A percentile compares a stretch with the other conserved stretches of the same genome.
These are phyloP conservation scores for Phytopythium mirpurense DNA, from an alignment of 352 stramenopile species.

Conservation along the genomic window DNA sequence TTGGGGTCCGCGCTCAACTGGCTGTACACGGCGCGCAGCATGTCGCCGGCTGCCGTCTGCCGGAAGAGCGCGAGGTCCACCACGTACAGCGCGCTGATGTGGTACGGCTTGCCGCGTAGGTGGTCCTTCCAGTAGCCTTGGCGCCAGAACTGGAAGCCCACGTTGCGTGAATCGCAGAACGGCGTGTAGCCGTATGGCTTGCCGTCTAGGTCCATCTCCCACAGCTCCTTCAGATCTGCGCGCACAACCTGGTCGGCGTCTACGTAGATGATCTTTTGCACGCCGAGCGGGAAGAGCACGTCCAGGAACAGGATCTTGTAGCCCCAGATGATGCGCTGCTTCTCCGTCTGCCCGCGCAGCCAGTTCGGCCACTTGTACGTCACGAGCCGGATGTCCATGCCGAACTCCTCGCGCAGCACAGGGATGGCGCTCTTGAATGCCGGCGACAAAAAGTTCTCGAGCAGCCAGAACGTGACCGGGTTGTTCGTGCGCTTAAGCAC, in stretches of 20 bases:
- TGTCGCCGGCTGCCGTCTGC: conserved; percentile 93
- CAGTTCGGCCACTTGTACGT: conserved; percentile 99
- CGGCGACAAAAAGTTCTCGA: conserved; percentile 99
- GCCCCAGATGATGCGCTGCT: conserved; percentile 99
- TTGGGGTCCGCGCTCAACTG: conserved; percentile 97
- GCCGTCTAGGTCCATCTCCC: conserved; percentile 97
- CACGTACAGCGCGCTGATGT: conserved; percentile 99
- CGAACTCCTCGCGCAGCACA: conserved; percentile 89
- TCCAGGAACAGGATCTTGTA: conserved; percentile 99
- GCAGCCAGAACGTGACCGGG: conserved; percentile 99
- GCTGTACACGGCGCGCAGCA: conserved; percentile 95
- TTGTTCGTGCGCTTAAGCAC: conserved; percentile 96
- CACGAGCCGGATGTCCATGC: conserved; percentile 98
- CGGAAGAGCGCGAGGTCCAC: conserved; percentile 97
- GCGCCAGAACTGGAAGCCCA: conserved; percentile 99
- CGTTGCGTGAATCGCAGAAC: conserved; percentile 96
- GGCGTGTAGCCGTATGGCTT: conserved; percentile 97
- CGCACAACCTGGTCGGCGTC: conserved; percentile 99
- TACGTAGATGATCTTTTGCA: conserved; percentile 99
- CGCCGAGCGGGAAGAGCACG: conserved; percentile 97
- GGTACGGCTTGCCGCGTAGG: conserved; percentile 95
- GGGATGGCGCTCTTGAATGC: conserved; percentile 95
- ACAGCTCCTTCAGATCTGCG: conserved; percentile 97
- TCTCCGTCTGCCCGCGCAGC: conserved; percentile 97
- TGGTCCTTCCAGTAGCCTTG: conserved; percentile 98